Evolutionary conservation across 2,329 filamentous ascomycete genomes (phyloP).

Genomic region (Nannizziopsis barbatae): DNA sequence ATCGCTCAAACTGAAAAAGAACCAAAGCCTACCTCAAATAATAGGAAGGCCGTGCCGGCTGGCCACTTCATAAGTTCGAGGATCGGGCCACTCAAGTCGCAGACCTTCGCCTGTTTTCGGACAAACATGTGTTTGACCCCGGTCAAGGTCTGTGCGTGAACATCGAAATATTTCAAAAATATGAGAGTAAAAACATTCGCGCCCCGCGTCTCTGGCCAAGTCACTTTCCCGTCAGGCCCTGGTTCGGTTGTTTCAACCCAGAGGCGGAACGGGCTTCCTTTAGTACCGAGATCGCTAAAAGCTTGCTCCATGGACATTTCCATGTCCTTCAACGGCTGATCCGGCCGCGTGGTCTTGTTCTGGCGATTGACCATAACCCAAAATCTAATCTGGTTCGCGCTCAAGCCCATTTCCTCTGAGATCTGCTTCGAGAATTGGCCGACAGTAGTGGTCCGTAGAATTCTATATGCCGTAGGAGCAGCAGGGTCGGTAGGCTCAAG

Average conservation of each 20-base stretch:
- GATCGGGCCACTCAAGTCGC: constrained; percentile 69
- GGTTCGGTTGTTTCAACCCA: constrained; percentile 74
- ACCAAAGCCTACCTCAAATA: constrained; percentile 56
- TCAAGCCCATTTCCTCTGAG: constrained; percentile 56
- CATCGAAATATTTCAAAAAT: constrained; percentile 87
- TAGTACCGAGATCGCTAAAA: constrained; percentile 56
- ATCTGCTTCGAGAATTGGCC: constrained; percentile 61
- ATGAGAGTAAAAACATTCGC: constrained; percentile 57
- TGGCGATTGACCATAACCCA: constrained; percentile 99
- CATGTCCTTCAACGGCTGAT: constrained; percentile 69
- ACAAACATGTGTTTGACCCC: constrained; percentile 81
- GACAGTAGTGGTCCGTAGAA: constrained; percentile 65
- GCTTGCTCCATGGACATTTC: constrained; percentile 70
- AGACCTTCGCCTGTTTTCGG: constrained; percentile 73
- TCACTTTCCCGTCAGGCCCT: constrained; percentile 55
- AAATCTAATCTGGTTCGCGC: constrained; percentile 61
- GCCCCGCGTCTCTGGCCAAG: constrained; percentile 48
- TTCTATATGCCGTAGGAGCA: constrained; percentile 59
- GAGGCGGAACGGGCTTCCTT: constrained; percentile 53
- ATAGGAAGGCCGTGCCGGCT: constrained; percentile 55
- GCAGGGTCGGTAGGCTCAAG: constrained; percentile 51
- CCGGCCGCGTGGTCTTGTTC: constrained; percentile 89
- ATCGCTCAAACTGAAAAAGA: neutral
- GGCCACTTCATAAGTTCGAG: constrained; percentile 77
- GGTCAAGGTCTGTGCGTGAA: constrained; percentile 58